Evolutionary conservation across 768 basidiomycete species (phyloP).

Genomic region (Tylopilus felleus): DNA sequence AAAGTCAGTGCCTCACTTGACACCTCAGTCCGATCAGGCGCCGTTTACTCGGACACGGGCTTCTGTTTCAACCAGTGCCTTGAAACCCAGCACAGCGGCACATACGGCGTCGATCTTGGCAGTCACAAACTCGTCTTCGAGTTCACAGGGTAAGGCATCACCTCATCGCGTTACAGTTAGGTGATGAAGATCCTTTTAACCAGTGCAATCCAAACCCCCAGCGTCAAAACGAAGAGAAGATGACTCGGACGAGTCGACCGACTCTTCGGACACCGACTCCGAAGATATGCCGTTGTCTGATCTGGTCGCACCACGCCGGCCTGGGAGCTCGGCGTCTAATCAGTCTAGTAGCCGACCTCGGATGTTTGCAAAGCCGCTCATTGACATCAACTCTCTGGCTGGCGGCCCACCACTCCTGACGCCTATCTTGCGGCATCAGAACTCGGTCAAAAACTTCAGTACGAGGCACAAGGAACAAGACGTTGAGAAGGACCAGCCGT

Average conservation of each 20-base stretch:
- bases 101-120: conserved; percentile 45
- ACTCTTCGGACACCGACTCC: conserved; percentile 42
- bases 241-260: conserved; percentile 25
- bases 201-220: conserved; percentile 6
- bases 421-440: conserved; percentile 29
- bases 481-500: conserved; percentile 26
- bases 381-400: conserved; percentile 34
- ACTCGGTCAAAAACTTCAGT: conserved; percentile 25
- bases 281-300: conserved; percentile 63
- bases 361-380: conserved; percentile 42
- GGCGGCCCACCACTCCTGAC: conserved; percentile 36
- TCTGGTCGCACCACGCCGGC: conserved; percentile 59
- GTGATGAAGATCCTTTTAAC: not conserved
- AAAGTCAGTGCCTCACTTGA: conserved; percentile 32
- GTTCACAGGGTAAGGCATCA: conserved; percentile 28
- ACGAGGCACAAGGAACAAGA: conserved; percentile 19
- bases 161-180: not conserved
- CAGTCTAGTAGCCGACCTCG: conserved; percentile 26
- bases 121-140: conserved; percentile 29
- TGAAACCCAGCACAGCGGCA: conserved; percentile 49
- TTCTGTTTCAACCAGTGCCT: conserved; percentile 57
- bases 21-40: conserved; percentile 3
- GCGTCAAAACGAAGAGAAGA: conserved; percentile 8
- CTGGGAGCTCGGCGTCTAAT: conserved; percentile 55
- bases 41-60: conserved; percentile 39